Percentiles rank a stretch among this genome's conserved stretches.
Evolutionary conservation across 768 basidiomycete species (phyloP).

Genomic region (Pleurotus djamor): DNA sequence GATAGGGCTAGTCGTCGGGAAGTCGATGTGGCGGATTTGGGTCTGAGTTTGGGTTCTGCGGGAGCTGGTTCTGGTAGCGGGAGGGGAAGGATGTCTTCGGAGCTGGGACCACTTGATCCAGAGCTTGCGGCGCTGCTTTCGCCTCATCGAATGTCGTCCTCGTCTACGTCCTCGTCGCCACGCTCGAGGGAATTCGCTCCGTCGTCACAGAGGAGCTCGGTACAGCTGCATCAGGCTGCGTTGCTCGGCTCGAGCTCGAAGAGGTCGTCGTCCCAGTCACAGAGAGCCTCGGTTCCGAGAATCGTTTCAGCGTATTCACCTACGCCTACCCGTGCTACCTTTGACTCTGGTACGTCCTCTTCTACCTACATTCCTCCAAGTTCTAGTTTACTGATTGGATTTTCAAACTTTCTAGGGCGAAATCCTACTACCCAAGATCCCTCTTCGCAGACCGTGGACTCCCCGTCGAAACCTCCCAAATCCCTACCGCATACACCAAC

Average conservation of each 20-base stretch:
- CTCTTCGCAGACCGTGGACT: neutral
- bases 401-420: neutral
- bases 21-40: neutral
- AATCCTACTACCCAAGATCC: neutral
- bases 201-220: constrained; percentile 8
- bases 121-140: constrained; percentile 65
- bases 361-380: neutral
- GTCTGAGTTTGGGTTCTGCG: neutral
- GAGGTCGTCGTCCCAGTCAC: neutral
- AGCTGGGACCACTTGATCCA: constrained; percentile 57
- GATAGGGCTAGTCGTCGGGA: neutral
- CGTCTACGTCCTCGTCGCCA: neutral
- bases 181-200: neutral
- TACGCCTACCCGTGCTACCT: neutral
- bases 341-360: neutral
- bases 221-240: neutral
- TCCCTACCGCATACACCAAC: neutral
- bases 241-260: neutral
- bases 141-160: constrained; percentile 35
- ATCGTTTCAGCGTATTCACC: neutral
- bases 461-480: neutral
- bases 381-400: neutral
- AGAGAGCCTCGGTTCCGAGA: neutral
- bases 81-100: constrained; percentile 27
- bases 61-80: too few relatives aligned